Base-by-base conservation (phyloP, 441 rosid species). In the Arabidopsis hybrid region DNA sequence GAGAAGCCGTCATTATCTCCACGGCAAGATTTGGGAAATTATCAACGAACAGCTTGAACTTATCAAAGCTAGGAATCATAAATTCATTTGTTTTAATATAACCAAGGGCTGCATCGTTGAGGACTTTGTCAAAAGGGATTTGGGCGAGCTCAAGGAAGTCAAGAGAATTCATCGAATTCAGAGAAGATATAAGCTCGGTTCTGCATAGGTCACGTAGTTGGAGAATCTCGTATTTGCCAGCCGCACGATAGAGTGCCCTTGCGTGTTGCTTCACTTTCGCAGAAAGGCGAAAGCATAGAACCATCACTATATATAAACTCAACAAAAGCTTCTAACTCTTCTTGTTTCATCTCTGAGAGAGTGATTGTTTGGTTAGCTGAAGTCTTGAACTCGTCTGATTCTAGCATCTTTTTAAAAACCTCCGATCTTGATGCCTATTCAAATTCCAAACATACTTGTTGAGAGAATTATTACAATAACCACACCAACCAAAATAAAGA, bases 211-310 rank as follows among this genome's bases (percentile, higher is more conserved):
- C 82, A 0, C 76, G 79, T 77, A 87, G 35, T 80, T 84, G 84
- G 0, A 72, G 49, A 57, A 90, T 85, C 57, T 81, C 89, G 26
- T 86, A 90, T 74, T 88, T 90, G 18, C 88, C 86, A 3, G 88
- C 88, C 1, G 89, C 92, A 0, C 80, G 71, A 16, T 81, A 80
- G 35, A 91, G 47, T 14, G 29, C 2, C 13, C 6, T 12, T 14
- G 21, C 45, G 10, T 58, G 43, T 58, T 14, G 13, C 8, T 58
- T 58, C 40, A 35, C 40, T 1, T 56, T 34, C 0, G 8, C 38
- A 56, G n/a, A n/a, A n/a, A n/a, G n/a, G n/a, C n/a, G 40, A 32
- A 56, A 56, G 40, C 40, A n/a, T 14, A 7, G 12, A 56, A 21
- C 40, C 40, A 32, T 56, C 21, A n/a, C 60, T 56, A 21, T 56